Percentiles rank a stretch among this genome's conserved stretches.
Conservation (phyloP, 495 filamentous ascomycete genomes). For the Saxispiralis lemnorum region DNA sequence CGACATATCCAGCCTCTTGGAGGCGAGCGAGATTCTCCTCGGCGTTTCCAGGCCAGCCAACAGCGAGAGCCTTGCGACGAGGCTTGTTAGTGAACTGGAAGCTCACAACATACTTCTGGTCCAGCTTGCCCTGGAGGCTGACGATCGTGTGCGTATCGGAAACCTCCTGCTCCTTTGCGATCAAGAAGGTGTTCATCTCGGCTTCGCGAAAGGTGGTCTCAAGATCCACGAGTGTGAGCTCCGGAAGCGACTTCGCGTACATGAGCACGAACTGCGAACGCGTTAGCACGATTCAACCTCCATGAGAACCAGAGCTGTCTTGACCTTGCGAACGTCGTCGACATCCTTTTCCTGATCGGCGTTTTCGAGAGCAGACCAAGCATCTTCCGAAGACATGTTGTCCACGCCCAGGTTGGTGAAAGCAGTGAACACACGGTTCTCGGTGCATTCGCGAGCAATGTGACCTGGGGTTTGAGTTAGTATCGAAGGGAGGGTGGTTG, state of each 20-base stretch:
- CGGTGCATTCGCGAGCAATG: constrained; percentile 41
- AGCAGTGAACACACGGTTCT: constrained; percentile 48
- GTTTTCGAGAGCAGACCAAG: constrained; percentile 48
- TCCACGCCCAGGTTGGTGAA: constrained; percentile 31
- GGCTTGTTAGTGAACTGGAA: constrained; percentile 50
- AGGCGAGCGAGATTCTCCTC: constrained; percentile 65
- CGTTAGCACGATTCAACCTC: too few species aligned
- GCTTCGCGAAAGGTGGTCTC: constrained; percentile 56
- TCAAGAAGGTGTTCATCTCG: constrained; percentile 47
- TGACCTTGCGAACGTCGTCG: constrained; percentile 53
- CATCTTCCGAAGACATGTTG: constrained; percentile 42
- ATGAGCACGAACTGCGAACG: constrained; percentile 40
- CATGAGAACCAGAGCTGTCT: too few species aligned
- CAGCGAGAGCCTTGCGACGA: constrained; percentile 38
- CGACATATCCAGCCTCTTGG: constrained; percentile 48
- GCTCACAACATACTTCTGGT: constrained; percentile 56
- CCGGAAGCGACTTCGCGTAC: constrained; percentile 56
- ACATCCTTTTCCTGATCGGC: constrained; percentile 50
- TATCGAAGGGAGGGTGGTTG: too few species aligned
- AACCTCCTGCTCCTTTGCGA: constrained; percentile 49
- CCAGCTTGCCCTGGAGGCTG: constrained; percentile 63
- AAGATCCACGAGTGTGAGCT: constrained; percentile 48
- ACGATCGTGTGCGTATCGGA: constrained; percentile 51
- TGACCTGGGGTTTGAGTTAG: constrained; percentile 25
- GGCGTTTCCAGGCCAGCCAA: constrained; percentile 43